A percentile compares a stretch with the other conserved stretches of the same genome.
These are phyloP conservation scores for Apiospora aurea DNA, from an alignment of 2,329 filamentous ascomycete species.

Conservation along the genomic window DNA sequence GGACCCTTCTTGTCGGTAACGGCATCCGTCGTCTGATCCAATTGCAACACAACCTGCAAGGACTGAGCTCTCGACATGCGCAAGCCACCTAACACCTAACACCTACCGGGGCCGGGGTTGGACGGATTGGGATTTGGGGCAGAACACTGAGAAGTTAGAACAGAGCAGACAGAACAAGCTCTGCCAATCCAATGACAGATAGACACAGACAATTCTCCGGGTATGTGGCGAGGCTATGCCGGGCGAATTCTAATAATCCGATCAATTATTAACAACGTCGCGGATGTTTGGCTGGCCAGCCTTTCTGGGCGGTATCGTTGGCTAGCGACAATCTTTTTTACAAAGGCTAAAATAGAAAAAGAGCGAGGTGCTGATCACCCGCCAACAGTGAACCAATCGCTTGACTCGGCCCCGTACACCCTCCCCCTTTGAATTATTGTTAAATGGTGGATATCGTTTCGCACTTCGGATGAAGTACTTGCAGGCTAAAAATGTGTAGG, in stretches of 20 bases:
- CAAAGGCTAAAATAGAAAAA: slow-evolving; percentile 10
- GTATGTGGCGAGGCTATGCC: slow-evolving; percentile 1
- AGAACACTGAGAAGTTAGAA: too few species aligned
- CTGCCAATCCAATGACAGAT: neutral
- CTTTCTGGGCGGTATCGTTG: neutral
- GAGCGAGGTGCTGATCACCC: slow-evolving; percentile 11
- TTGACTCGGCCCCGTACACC: slow-evolving; percentile 19
- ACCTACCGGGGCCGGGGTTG: neutral
- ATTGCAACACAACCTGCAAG: slow-evolving; percentile 19
- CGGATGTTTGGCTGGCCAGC: slow-evolving; percentile 5
- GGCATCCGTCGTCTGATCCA: slow-evolving; percentile 17
- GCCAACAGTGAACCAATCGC: slow-evolving; percentile 8
- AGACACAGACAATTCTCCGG: neutral
- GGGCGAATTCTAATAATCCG: neutral
- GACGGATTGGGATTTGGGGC: neutral
- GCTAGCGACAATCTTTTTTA: neutral
- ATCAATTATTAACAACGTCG: neutral
- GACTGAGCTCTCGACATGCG: slow-evolving; percentile 1
- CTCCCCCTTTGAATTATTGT: too few species aligned
- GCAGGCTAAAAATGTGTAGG: too few species aligned
- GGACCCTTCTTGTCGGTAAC: slow-evolving; percentile 9
- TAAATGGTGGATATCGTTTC: too few species aligned
- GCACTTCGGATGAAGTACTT: too few species aligned
- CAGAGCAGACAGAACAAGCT: neutral
- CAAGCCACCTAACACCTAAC: neutral